Conservation (phyloP, 257 asterid genomes). For the Rubia yunnanensis region DNA sequence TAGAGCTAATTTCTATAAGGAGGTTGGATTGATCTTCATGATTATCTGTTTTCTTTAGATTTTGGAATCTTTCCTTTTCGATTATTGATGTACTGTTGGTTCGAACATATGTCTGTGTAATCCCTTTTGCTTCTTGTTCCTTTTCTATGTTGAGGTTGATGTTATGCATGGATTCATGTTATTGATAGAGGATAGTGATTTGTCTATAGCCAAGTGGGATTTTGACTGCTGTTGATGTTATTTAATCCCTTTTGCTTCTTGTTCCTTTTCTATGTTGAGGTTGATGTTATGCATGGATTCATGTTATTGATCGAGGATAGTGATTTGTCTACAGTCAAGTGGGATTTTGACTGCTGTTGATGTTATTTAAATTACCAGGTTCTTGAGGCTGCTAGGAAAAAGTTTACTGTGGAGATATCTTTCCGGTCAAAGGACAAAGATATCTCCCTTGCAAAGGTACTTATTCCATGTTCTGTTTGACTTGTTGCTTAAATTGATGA, state of each 20-base stretch:
- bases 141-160: too few relatives aligned
- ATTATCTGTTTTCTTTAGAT: slow-evolving; percentile 2
- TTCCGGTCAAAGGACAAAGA: slow-evolving; percentile 78
- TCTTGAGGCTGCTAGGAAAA: slow-evolving; percentile 61
- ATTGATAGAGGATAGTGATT: too few relatives aligned
- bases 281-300: not conserved
- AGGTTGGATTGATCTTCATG: slow-evolving; percentile 43
- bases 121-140: not conserved
- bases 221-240: not conserved
- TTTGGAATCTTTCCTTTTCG: not conserved
- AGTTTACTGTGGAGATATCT: slow-evolving; percentile 68
- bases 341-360: slow-evolving; percentile 14
- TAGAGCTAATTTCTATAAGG: slow-evolving; percentile 50
- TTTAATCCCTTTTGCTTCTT: not conserved
- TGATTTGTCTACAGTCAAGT: slow-evolving; percentile 13
- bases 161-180: too few relatives aligned
- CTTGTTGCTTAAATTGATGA: slow-evolving; percentile 7
- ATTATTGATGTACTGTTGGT: not conserved
- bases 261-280: not conserved
- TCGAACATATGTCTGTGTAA: not conserved
- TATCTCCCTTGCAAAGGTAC: slow-evolving; percentile 87
- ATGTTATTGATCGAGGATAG: not conserved
- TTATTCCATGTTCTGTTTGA: not conserved
- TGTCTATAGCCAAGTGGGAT: not conserved
- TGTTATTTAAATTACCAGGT: slow-evolving; percentile 30